Base-by-base conservation (phyloP, 768 basidiomycete species). In the Pleurotus ostreatus region DNA sequence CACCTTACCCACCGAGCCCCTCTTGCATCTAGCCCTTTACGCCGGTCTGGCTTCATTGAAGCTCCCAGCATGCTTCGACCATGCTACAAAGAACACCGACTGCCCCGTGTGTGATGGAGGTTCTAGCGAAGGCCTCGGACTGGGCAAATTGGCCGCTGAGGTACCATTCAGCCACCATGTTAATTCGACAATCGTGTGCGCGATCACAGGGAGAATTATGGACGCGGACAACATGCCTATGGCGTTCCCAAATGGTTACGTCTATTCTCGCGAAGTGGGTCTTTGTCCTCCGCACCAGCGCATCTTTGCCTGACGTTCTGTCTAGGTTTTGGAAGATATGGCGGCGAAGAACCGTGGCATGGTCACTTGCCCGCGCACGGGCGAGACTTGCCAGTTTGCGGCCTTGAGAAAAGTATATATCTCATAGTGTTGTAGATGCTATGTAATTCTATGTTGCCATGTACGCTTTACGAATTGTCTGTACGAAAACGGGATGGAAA, bases 131-230 rank as follows among this genome's bases (percentile, higher is more conserved):
- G 71, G 75, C 39, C 70, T 81, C 2, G 84, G 85, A 20, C 75
- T 95, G 7, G 86, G 87, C 18, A 76, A 80, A 57, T 81, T 99
- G 6, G 92, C 90, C 11, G 76, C 79, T 56, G 91, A 94, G 60
- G 93, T 98, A 0, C 95, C 97, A 1, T 86, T 82, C 66, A 92
- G 90, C 62, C 95, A 98, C 72, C 94, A 98, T 67, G 85, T 88
- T 40, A 98, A 96, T 66, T 96, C 94, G 18, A 96, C 92, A 0
- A 92, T 99, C 55, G 95, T 98, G 13, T 98, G 97, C 66, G 73
- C 85, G 52, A 80, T 98, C 64, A 93, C 83, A 60, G 94, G 96
- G 22, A 86, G 87, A 68, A 94, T 98, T 55, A 96, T 98, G 88
- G 90, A 97, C 63, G 94, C 86, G 61, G 86, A 94, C 66, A 95